A percentile compares a stretch with the other conserved stretches of the same genome.
phyloP scores from a whole-genome alignment of 1,284 basidiomycete species.

The Blastosporella zonata region DNA sequence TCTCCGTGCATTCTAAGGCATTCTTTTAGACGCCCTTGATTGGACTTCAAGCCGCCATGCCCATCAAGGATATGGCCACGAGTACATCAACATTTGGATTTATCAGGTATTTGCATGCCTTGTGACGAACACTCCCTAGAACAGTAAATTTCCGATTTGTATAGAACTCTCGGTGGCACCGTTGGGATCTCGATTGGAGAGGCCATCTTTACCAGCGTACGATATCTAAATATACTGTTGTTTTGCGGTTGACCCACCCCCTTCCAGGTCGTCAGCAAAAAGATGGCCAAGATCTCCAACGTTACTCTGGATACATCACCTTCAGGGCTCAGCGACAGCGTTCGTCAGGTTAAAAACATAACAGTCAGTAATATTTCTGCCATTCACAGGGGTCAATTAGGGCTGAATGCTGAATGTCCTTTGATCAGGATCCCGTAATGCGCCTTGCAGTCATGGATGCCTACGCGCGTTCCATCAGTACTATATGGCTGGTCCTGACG shows the following conservation, averaged over 20 bases:
- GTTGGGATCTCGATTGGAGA: slow-evolving; percentile 73
- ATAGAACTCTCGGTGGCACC: slow-evolving; percentile 72
- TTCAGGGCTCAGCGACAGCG: slow-evolving; percentile 53
- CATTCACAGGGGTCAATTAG: background rate
- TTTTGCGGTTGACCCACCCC: background rate
- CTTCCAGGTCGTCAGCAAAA: slow-evolving; percentile 45
- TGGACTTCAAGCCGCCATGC: slow-evolving; percentile 78
- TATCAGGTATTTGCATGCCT: slow-evolving; percentile 46
- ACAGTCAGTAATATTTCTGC: slow-evolving; percentile 33
- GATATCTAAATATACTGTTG: slow-evolving; percentile 16
- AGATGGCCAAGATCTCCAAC: slow-evolving; percentile 46
- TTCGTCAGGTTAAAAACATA: slow-evolving; percentile 51
- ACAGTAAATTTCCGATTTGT: background rate
- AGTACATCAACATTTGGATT: slow-evolving; percentile 72
- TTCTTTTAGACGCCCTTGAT: slow-evolving; percentile 57
- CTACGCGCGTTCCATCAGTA: slow-evolving; percentile 65
- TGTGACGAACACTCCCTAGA: background rate
- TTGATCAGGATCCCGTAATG: slow-evolving; percentile 49
- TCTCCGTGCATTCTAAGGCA: background rate
- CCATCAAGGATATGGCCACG: slow-evolving; percentile 78
- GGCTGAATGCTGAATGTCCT: background rate
- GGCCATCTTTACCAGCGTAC: slow-evolving; percentile 61
- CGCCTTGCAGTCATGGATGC: slow-evolving; percentile 60
- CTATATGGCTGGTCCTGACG: slow-evolving; percentile 71
- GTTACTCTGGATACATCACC: slow-evolving; percentile 49